phyloP scores from a whole-genome alignment of 345 rosid species.

The Eutrema japonicum region DNA sequence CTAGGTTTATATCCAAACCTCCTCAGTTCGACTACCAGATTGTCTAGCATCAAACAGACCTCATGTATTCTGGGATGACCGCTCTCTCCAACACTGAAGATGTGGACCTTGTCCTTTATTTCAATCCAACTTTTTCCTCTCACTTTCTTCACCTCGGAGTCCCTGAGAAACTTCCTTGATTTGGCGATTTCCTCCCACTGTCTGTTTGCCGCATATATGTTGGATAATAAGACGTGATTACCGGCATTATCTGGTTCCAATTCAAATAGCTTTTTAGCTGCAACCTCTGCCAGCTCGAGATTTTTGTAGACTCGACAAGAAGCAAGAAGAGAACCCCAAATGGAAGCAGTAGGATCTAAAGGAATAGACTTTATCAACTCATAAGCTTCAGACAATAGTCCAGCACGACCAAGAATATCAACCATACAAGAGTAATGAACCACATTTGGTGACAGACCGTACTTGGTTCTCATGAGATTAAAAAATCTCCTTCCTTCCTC shows the following conservation, averaged over 20 bases:
- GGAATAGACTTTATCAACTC: conserved; percentile 66
- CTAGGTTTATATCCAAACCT: conserved; percentile 56
- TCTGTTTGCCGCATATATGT: conserved; percentile 61
- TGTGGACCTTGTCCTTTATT: conserved; percentile 64
- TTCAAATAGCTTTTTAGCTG: conserved; percentile 67
- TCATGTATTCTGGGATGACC: conserved; percentile 63
- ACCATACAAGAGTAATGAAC: conserved; percentile 89
- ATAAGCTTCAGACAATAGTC: conserved; percentile 61
- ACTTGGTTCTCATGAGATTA: conserved; percentile 58
- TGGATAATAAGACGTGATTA: conserved; percentile 70
- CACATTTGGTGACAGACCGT: conserved; percentile 55
- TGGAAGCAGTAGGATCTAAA: conserved; percentile 63
- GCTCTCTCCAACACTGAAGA: conserved; percentile 64
- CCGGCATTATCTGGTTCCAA: conserved; percentile 81
- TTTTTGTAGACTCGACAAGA: conserved; percentile 67
- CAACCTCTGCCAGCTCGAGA: conserved; percentile 69
- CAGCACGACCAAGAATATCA: conserved; percentile 79
- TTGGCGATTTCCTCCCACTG: conserved; percentile 70
- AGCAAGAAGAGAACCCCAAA: conserved; percentile 87
- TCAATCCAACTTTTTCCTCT: conserved; percentile 87
- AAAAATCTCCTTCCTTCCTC: conserved; percentile 64
- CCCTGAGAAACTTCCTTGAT: conserved; percentile 63
- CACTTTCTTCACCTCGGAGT: conserved; percentile 59
- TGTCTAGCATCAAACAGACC: conserved; percentile 54
- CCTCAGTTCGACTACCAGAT: conserved; percentile 55